phyloP scores from a whole-genome alignment of 2,329 filamentous ascomycete species.

The Nigrospora oryzae region DNA sequence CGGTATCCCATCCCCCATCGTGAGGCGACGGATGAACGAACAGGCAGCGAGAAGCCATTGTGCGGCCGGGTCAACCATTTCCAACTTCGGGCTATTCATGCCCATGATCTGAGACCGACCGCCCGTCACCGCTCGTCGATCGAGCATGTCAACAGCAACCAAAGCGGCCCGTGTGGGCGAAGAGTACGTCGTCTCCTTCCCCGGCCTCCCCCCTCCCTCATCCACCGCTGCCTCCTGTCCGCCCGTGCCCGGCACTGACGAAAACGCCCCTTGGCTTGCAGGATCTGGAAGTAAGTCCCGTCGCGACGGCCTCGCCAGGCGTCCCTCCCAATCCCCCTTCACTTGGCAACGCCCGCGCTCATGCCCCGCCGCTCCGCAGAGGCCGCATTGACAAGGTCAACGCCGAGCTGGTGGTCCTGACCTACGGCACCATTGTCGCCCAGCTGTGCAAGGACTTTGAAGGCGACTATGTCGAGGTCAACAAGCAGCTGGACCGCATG shows the following conservation, averaged over 20 bases:
- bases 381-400: conserved; percentile 96
- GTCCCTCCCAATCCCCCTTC: background rate
- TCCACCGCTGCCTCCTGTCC: background rate
- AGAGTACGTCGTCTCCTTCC: conserved; percentile 38
- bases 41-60: too few species aligned
- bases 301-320: background rate
- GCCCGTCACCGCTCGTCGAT: conserved; percentile 11
- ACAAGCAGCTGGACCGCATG: conserved; percentile 98
- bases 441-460: conserved; percentile 97
- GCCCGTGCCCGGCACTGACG: too few species aligned
- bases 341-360: background rate
- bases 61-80: too few species aligned
- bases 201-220: background rate
- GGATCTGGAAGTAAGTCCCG: conserved; percentile 81
- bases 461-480: conserved; percentile 87
- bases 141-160: conserved; percentile 44
- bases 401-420: conserved; percentile 92
- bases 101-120: too few species aligned
- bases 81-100: too few species aligned
- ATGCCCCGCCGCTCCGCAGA: conserved; percentile 35
- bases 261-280: conserved; percentile 23
- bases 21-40: too few species aligned
- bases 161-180: conserved; percentile 55
- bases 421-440: conserved; percentile 94
- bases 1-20: too few species aligned